Conservation (phyloP, 495 filamentous ascomycete species). For the Aspergillus hancockii region DNA sequence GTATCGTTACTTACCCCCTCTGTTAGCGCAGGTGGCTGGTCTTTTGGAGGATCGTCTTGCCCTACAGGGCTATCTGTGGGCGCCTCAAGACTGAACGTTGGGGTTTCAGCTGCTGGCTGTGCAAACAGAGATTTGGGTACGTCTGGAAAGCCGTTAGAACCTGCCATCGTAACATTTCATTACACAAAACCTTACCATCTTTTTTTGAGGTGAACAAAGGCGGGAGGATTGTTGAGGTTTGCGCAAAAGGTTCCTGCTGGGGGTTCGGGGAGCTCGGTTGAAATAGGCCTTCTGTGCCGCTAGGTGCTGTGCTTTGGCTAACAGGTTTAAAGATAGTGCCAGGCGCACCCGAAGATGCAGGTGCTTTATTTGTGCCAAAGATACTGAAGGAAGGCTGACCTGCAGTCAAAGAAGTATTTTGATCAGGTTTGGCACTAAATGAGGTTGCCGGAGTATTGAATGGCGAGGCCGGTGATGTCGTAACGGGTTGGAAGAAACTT, state of each 20-base stretch:
- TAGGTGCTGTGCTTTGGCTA: background rate
- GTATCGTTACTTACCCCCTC: background rate
- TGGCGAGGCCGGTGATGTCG: constrained; percentile 7
- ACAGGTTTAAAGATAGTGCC: constrained; percentile 14
- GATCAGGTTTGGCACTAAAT: constrained; percentile 1
- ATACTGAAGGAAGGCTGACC: constrained; percentile 21
- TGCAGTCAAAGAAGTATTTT: constrained; percentile 12
- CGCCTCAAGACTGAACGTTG: background rate
- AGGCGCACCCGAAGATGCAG: constrained; percentile 1
- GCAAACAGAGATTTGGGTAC: background rate
- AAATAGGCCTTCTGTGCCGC: background rate
- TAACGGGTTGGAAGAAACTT: background rate
- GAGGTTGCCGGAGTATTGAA: constrained; percentile 13
- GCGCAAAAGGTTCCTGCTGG: background rate
- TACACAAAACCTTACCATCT: constrained; percentile 5
- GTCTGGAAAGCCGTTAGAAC: constrained; percentile 6
- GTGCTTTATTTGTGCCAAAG: constrained; percentile 15
- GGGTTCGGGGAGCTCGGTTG: background rate
- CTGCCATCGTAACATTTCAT: background rate
- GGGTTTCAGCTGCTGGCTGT: background rate
- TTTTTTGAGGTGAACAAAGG: background rate
- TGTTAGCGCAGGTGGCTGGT: background rate
- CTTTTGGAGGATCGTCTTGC: background rate
- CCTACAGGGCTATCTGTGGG: background rate
- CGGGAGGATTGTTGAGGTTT: background rate